Conservation (phyloP, 2,329 filamentous ascomycete species). For the Gliomastix tumulicola region DNA sequence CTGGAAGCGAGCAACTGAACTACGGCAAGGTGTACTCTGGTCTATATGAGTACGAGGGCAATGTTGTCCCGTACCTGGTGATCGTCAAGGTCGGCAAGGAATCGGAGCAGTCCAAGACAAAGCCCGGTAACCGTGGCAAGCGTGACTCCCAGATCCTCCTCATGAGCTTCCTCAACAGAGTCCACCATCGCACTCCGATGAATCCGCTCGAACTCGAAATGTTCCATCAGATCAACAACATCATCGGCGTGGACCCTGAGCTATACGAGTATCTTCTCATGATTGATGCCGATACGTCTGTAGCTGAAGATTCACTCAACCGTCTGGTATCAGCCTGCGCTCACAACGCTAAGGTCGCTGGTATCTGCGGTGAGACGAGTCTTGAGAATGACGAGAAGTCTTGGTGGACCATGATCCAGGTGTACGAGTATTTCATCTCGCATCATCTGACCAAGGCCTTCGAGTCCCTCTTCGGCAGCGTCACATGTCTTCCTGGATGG, state of each 20-base stretch:
- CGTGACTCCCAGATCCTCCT: slow-evolving; percentile 94
- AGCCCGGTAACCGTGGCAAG: slow-evolving; percentile 97
- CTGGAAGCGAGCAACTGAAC: slow-evolving; percentile 87
- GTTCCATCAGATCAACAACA: slow-evolving; percentile 99
- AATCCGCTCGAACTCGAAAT: slow-evolving; percentile 93
- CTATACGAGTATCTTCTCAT: slow-evolving; percentile 96
- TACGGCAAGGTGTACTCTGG: slow-evolving; percentile 98
- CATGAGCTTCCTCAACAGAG: slow-evolving; percentile 96
- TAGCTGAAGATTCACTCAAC: slow-evolving; percentile 87
- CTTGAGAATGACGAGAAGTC: slow-evolving; percentile 90
- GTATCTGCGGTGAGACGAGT: slow-evolving; percentile 95
- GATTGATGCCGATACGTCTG: slow-evolving; percentile 96
- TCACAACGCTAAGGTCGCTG: slow-evolving; percentile 91
- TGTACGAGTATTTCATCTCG: slow-evolving; percentile 99
- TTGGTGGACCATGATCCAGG: slow-evolving; percentile 99
- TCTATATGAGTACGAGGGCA: slow-evolving; percentile 94
- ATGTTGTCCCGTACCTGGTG: slow-evolving; percentile 93
- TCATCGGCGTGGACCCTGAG: slow-evolving; percentile 95
- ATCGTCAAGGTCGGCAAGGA: slow-evolving; percentile 97
- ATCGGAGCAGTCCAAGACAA: slow-evolving; percentile 82
- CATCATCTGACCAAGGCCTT: slow-evolving; percentile 96
- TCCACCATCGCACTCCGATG: slow-evolving; percentile 92
- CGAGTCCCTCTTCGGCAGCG: slow-evolving; percentile 93
- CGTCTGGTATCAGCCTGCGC: slow-evolving; percentile 86
- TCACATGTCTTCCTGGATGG: slow-evolving; percentile 98